Percentiles rank a stretch among this genome's conserved stretches.
These are phyloP conservation scores for Xylaria grammica DNA, from an alignment of 495 filamentous ascomycete genomes.

Conservation along the genomic window DNA sequence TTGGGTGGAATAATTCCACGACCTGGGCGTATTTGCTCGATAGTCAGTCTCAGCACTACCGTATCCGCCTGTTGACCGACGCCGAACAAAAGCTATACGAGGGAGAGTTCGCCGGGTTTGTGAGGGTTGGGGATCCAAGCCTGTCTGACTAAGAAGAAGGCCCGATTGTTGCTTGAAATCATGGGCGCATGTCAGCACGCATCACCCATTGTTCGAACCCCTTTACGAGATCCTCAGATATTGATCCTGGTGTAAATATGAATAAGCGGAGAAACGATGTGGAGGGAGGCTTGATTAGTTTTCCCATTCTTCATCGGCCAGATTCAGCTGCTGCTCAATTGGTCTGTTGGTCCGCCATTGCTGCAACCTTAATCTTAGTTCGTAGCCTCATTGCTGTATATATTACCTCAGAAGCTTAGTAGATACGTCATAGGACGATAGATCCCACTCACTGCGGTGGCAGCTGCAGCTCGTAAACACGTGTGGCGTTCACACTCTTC, in stretches of 20 bases:
- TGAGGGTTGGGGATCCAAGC: constrained; percentile 25
- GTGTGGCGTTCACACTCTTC: background rate
- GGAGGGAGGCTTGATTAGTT: background rate
- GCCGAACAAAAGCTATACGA: constrained; percentile 6
- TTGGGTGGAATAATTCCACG: constrained; percentile 29
- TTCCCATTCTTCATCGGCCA: background rate
- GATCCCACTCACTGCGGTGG: no score
- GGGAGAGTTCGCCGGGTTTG: constrained; percentile 28
- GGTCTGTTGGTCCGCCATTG: no score
- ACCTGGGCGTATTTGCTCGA: constrained; percentile 30
- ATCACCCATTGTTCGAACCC: background rate
- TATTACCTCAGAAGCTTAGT: background rate
- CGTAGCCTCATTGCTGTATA: background rate
- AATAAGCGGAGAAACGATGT: background rate
- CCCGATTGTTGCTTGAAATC: background rate
- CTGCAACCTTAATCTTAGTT: background rate
- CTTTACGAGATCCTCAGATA: background rate
- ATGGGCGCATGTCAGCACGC: background rate
- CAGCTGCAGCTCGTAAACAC: background rate
- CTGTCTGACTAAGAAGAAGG: constrained; percentile 19
- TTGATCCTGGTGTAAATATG: background rate
- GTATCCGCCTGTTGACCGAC: constrained; percentile 26
- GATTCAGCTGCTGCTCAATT: background rate
- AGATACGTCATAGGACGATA: no score
- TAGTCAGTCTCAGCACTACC: constrained; percentile 13